Evolutionary conservation across 1,284 basidiomycete species (phyloP).

Genomic region (Apiotrichum mycotoxinovorans): DNA sequence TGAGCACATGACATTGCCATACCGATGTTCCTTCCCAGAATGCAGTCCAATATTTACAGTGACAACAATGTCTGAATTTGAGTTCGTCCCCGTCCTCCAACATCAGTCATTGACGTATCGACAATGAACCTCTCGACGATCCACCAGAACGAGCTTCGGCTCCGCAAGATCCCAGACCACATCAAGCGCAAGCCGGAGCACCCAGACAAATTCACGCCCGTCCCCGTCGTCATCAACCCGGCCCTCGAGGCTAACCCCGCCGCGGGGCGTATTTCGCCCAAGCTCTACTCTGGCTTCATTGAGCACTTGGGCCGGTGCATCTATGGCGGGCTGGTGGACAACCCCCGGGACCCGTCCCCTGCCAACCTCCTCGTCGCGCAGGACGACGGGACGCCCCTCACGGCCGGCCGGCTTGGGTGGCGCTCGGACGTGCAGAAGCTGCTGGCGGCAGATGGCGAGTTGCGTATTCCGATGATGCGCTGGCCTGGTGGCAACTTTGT

Average conservation of each 20-base stretch:
- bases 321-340: constrained; percentile 60
- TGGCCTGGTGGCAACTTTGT: constrained; percentile 59
- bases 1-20: too few relatives aligned
- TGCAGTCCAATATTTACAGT: too few relatives aligned
- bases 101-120: too few relatives aligned
- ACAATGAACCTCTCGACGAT: constrained; percentile 2
- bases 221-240: constrained; percentile 25
- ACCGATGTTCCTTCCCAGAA: too few relatives aligned
- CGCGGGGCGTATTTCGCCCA: constrained; percentile 26
- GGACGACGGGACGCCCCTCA: constrained; percentile 28
- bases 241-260: constrained; percentile 22
- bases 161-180: neutral
- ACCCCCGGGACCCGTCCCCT: constrained; percentile 49
- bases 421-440: constrained; percentile 59
- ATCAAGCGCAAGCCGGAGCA: constrained; percentile 11
- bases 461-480: constrained; percentile 59
- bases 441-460: constrained; percentile 53
- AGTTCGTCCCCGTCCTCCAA: too few relatives aligned
- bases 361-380: constrained; percentile 35
- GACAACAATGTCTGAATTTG: too few relatives aligned
- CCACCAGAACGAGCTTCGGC: neutral
- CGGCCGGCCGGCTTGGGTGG: constrained; percentile 52
- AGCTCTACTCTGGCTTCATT: constrained; percentile 60
- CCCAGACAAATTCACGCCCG: constrained; percentile 20
- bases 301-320: constrained; percentile 63